phyloP scores from a whole-genome alignment of 169 alveolate genomes.

The Eimeria zaria region DNA sequence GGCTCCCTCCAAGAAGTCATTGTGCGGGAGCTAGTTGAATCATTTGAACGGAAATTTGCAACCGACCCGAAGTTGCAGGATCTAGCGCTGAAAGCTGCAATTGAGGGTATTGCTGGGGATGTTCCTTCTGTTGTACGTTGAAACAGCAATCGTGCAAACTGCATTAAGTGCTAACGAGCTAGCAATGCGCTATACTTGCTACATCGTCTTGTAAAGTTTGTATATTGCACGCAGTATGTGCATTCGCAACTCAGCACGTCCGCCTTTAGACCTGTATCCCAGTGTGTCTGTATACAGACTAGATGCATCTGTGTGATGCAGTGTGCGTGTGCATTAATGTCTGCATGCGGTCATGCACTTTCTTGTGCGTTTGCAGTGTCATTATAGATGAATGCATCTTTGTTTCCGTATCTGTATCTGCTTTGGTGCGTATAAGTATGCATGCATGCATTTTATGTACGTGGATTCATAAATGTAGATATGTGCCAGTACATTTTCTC shows the following conservation, averaged over 20 bases:
- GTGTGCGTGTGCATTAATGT: background rate
- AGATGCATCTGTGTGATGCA: background rate
- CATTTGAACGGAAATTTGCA: slow-evolving; percentile 25
- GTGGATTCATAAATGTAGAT: background rate
- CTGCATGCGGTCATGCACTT: background rate
- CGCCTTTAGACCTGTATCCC: background rate
- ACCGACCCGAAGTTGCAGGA: slow-evolving; percentile 78
- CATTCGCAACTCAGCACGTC: background rate
- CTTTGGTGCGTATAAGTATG: background rate
- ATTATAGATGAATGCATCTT: background rate
- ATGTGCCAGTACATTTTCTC: background rate
- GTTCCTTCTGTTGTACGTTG: slow-evolving; percentile 53
- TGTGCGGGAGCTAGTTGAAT: slow-evolving; percentile 80
- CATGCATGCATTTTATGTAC: background rate
- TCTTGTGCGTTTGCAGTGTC: background rate
- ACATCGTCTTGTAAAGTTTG: background rate
- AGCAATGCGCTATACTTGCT: background rate
- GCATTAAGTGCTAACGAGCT: background rate
- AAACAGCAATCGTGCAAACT: background rate
- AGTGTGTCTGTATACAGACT: background rate
- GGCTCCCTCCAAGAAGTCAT: slow-evolving; percentile 86
- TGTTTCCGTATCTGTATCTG: background rate
- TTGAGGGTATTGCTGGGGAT: slow-evolving; percentile 73
- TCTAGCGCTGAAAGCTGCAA: slow-evolving; percentile 77
- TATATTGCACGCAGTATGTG: background rate